Conservation (phyloP, 208 protist genomes). For the Acanthamoeba lenticulata region DNA sequence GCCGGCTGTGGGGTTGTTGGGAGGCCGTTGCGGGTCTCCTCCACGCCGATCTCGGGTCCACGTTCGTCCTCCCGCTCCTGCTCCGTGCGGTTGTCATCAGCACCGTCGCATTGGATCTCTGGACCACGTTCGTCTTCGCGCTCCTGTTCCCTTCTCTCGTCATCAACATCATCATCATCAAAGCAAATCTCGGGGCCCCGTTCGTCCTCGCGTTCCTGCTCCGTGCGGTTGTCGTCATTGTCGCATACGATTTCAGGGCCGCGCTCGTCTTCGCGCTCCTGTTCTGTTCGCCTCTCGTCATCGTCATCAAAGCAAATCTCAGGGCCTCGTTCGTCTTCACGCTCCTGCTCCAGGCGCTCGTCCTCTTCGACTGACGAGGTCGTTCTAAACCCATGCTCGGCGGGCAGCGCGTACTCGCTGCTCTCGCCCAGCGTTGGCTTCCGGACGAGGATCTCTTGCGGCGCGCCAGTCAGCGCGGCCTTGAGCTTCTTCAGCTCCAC, state of each 20-base stretch:
- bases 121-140: no score
- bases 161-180: not conserved
- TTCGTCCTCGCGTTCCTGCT: no score
- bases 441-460: not conserved
- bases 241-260: no score
- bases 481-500: not conserved
- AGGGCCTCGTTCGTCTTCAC: not conserved
- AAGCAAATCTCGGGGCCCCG: not conserved
- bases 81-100: no score
- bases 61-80: not conserved
- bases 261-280: not conserved
- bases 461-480: no score
- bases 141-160: not conserved
- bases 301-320: not conserved
- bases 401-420: not conserved
- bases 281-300: not conserved
- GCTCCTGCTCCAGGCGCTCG: not conserved
- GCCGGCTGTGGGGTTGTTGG: not conserved
- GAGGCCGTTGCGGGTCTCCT: not conserved
- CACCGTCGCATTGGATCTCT: no score
- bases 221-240: not conserved
- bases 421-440: not conserved
- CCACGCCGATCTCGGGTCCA: not conserved
- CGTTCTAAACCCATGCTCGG: no score
- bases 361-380: not conserved